A percentile compares a stretch with the other conserved stretches of the same genome.
phyloP scores from a whole-genome alignment of 164 flowering plant genomes.

The Sextonia rubra region DNA sequence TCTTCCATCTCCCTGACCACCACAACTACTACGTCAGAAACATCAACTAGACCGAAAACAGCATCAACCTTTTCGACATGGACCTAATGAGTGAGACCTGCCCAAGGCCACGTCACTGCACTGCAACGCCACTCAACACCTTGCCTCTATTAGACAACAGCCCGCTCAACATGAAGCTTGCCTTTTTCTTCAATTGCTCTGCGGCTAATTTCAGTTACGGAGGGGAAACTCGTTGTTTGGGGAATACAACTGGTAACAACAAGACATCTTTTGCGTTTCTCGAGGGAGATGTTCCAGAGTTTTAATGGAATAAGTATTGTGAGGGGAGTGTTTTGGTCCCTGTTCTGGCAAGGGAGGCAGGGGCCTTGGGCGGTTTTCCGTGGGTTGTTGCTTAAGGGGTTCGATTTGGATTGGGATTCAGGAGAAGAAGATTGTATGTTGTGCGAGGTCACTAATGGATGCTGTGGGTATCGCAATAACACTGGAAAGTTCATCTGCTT shows the following conservation, averaged over 20 bases:
- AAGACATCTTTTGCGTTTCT: background rate
- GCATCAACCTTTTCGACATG: constrained; percentile 2
- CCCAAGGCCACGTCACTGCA: background rate
- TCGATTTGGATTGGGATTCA: background rate
- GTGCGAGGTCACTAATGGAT: background rate
- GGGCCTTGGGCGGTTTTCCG: background rate
- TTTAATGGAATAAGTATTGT: background rate
- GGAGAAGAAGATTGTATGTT: background rate
- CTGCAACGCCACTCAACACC: background rate
- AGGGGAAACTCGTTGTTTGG: background rate
- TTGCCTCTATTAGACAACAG: background rate
- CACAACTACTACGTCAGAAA: constrained; percentile 4
- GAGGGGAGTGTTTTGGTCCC: background rate
- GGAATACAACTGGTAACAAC: background rate
- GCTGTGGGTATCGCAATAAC: background rate
- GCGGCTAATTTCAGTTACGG: background rate
- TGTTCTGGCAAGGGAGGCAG: background rate
- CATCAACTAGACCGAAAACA: background rate
- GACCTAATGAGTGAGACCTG: background rate
- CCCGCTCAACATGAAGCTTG: background rate
- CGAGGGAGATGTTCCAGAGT: background rate
- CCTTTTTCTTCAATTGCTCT: constrained; percentile 10
- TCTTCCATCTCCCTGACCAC: background rate
- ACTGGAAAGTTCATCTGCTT: background rate
- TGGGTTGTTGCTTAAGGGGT: background rate